Conservation (phyloP, 768 basidiomycete species). For the Tulasnella sp. region DNA sequence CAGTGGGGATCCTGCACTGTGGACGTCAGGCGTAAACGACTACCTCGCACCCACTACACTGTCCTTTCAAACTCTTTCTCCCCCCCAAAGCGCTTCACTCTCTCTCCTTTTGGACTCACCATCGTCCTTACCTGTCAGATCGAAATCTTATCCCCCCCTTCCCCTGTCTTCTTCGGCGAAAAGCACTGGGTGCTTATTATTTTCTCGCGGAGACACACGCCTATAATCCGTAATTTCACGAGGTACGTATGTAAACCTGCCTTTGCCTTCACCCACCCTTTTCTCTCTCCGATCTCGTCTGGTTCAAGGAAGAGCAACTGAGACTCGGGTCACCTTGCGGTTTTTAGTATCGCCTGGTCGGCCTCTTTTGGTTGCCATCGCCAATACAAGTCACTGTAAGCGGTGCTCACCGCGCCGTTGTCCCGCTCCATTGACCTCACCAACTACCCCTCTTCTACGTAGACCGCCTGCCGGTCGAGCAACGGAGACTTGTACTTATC, state of each 20-base stretch:
- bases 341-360: neutral
- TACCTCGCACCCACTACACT: neutral
- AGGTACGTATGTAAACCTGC: constrained; percentile 13
- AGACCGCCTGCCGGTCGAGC: constrained; percentile 4
- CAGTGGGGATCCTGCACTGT: neutral
- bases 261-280: neutral
- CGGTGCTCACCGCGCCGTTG: neutral
- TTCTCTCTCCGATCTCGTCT: neutral
- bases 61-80: neutral
- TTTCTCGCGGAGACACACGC: constrained; percentile 8
- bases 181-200: constrained; percentile 6
- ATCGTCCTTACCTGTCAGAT: neutral
- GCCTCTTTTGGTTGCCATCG: neutral
- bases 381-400: neutral
- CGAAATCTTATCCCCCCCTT: constrained; percentile 7
- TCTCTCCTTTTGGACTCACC: constrained; percentile 2
- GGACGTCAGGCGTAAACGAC: neutral
- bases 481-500: neutral
- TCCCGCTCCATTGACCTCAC: neutral
- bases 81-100: neutral
- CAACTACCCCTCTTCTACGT: neutral
- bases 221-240: constrained; percentile 11
- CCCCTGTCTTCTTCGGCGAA: constrained; percentile 3
- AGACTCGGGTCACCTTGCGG: neutral
- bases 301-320: neutral